Base-by-base conservation (phyloP, 805 yeast genomes). In the Ogataea ramenticola region DNA sequence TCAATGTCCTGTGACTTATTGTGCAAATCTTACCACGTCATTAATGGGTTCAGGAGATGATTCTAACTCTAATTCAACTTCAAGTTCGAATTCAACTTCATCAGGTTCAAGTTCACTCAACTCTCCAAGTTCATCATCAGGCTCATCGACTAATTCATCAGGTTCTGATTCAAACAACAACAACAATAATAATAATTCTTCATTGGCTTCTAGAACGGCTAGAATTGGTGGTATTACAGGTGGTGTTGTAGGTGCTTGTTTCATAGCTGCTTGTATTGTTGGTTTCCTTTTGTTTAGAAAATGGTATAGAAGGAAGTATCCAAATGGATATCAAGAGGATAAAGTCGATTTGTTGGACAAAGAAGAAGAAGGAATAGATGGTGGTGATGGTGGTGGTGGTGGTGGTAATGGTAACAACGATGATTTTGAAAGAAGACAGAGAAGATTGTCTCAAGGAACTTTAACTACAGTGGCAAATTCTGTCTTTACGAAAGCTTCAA, bases 401-500 rank as follows among this genome's bases (percentile, higher is more conserved):
- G n/a, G 12, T 4, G 12, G 5, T 14, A 24, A 24, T 10, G 10
- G 10, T 10, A 24, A 24, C 27, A 62, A 54, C 46, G 54, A 43
- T 24, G 51, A 36, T 35, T 46, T 20, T 16, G 22, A 24, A 31
- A 19, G 38, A 34, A 39, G 47, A 19, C 55, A 51, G 44, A 54
- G 52, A 42, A 54, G 62, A 46, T 35, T 49, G 41, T 54, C 63
- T 16, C 61, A 62, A 42, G 58, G 55, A 14, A 61, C 66, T 35
- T 51, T 53, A 22, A 47, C 59, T 5, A 60, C 64, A 38, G 44
- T 54, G 58, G 84, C 90, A 9, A 75, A 85, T 27, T 76, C 89
- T 7, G 76, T 82, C 14, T 70, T 82, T 40, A 82, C 93, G 11
- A 79, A 83, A 53, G 95, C 95, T 4, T 85, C 95, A 14, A 89